phyloP scores from a whole-genome alignment of 2,329 filamentous ascomycete genomes.

The Fusarium chuoi region DNA sequence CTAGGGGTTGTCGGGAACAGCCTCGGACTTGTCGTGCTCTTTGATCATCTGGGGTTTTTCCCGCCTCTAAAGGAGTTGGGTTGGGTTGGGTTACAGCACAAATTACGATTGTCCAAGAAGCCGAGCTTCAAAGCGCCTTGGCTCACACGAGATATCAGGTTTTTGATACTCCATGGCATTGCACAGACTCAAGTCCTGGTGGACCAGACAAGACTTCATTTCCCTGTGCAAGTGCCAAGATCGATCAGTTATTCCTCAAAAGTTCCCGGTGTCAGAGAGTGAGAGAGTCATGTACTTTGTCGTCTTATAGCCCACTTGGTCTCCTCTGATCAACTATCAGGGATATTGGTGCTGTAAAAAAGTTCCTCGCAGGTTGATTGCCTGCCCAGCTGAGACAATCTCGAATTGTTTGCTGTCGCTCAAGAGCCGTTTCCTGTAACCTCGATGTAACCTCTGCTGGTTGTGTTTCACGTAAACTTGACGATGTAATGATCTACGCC shows the following conservation, averaged over 20 bases:
- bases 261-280: background rate
- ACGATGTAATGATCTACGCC: conserved; percentile 10
- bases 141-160: conserved; percentile 16
- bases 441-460: conserved; percentile 24
- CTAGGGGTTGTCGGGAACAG: conserved; percentile 29
- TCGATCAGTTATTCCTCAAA: conserved; percentile 11
- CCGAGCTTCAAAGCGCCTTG: conserved; percentile 10
- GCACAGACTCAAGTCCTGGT: conserved; percentile 2
- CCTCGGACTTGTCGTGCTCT: conserved; percentile 11
- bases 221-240: conserved; percentile 16
- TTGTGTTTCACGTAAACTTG: conserved; percentile 23
- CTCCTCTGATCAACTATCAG: background rate
- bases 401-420: conserved; percentile 39
- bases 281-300: conserved; percentile 20
- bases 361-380: conserved; percentile 2
- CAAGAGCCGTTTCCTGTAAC: conserved; percentile 41
- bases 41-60: background rate
- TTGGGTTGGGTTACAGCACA: conserved; percentile 5
- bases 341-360: background rate
- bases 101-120: conserved; percentile 8
- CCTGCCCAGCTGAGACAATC: conserved; percentile 25
- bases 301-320: conserved; percentile 10
- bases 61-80: conserved; percentile 8
- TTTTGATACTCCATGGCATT: background rate
- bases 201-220: conserved; percentile 6